Conservation (phyloP, 2,329 filamentous ascomycete genomes). For the Monosporascus sp. region DNA sequence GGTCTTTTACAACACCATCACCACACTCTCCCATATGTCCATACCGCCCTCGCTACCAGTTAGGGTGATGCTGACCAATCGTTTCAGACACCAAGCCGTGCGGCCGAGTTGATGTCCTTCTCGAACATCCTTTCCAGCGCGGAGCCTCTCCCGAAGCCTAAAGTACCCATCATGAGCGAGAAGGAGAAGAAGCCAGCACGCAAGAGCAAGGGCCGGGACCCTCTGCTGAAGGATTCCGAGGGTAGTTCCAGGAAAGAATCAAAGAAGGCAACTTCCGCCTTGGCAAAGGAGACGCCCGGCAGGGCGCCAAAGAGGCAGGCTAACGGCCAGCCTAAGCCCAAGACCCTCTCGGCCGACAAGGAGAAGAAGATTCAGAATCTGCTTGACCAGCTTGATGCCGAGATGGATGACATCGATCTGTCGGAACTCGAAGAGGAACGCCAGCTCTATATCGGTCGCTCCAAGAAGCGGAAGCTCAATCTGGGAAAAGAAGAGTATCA, state of each 20-base stretch:
- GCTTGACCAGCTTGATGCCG: slow-evolving; percentile 43
- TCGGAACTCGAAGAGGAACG: slow-evolving; percentile 40
- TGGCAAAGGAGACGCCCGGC: slow-evolving; percentile 37
- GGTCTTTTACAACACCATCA: background rate
- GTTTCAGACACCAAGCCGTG: slow-evolving; percentile 62
- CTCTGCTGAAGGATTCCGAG: slow-evolving; percentile 45
- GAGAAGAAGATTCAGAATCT: slow-evolving; percentile 64
- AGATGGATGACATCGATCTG: slow-evolving; percentile 35
- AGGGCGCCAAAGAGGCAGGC: slow-evolving; percentile 55
- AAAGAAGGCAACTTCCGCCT: slow-evolving; percentile 46
- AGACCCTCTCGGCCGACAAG: slow-evolving; percentile 50
- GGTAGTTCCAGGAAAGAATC: slow-evolving; percentile 38
- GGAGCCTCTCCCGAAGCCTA: slow-evolving; percentile 56
- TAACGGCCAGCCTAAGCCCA: slow-evolving; percentile 51
- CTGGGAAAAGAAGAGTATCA: slow-evolving; percentile 57
- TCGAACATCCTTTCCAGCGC: slow-evolving; percentile 86
- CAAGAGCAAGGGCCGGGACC: slow-evolving; percentile 45
- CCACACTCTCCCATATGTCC: slow-evolving; percentile 1
- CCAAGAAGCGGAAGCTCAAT: slow-evolving; percentile 64
- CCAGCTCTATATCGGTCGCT: slow-evolving; percentile 47
- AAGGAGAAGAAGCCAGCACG: slow-evolving; percentile 32
- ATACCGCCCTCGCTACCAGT: background rate
- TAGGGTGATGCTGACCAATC: slow-evolving; percentile 5
- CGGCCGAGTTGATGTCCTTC: slow-evolving; percentile 89
- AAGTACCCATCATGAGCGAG: slow-evolving; percentile 30